phyloP scores from a whole-genome alignment of 73 alveolate genomes.

The Paramecium sonneborni region DNA sequence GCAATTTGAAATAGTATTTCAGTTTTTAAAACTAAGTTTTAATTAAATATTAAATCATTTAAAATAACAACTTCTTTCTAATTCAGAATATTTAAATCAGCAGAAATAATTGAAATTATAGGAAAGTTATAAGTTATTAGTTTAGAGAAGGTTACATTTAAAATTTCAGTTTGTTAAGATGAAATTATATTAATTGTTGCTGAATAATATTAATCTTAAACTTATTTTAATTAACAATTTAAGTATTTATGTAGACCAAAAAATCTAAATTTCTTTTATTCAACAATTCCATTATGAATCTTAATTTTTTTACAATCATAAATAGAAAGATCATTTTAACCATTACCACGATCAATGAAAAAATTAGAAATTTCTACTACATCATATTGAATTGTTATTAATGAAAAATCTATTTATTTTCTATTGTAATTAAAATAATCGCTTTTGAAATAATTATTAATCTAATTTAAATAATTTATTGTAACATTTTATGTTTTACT shows the following conservation, averaged over 20 bases:
- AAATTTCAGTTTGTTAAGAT: background rate
- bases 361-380: background rate
- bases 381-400: background rate
- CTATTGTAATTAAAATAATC: background rate
- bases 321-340: background rate
- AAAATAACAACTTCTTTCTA: background rate
- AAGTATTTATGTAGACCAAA: background rate
- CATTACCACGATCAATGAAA: background rate
- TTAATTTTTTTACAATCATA: background rate
- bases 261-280: background rate
- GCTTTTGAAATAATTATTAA: background rate
- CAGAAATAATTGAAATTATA: background rate
- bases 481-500: background rate
- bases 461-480: background rate
- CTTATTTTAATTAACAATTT: background rate
- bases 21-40: background rate
- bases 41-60: background rate
- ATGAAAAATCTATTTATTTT: background rate
- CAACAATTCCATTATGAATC: background rate
- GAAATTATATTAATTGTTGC: background rate
- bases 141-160: background rate
- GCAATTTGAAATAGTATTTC: background rate
- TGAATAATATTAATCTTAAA: background rate
- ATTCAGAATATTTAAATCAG: background rate
- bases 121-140: background rate